A percentile compares a stretch with the other conserved stretches of the same genome.
These are phyloP conservation scores for Cadophora luteo-olivacea DNA, from an alignment of 2,329 filamentous ascomycete species.

Conservation along the genomic window DNA sequence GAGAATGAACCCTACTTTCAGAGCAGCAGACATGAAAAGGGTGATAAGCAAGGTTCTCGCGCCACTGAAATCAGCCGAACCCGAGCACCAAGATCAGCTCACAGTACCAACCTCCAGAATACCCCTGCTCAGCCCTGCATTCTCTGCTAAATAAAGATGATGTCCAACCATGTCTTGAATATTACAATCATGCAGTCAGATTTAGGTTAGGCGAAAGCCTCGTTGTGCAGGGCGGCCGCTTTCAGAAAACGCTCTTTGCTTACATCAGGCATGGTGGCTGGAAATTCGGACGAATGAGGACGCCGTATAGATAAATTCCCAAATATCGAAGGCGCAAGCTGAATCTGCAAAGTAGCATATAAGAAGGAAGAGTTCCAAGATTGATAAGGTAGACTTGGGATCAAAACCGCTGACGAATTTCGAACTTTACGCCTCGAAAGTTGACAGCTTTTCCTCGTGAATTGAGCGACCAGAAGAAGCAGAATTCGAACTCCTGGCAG, in stretches of 20 bases:
- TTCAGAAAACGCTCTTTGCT: constrained; percentile 11
- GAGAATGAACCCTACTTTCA: neutral
- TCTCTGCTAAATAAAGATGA: neutral
- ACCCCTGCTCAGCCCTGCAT: neutral
- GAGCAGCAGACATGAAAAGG: neutral
- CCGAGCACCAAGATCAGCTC: constrained; percentile 2
- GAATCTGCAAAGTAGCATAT: neutral
- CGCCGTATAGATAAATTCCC: neutral
- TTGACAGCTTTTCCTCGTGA: neutral
- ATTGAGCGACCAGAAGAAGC: neutral
- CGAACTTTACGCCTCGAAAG: neutral
- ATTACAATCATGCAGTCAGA: constrained; percentile 13
- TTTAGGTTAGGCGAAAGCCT: neutral
- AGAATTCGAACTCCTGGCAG: neutral
- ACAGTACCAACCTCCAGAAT: neutral
- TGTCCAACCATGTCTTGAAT: neutral
- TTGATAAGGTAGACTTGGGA: neutral
- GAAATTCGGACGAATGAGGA: neutral
- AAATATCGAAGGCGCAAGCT: no score
- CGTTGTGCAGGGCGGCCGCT: neutral
- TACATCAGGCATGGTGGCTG: neutral
- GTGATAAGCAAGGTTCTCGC: neutral
- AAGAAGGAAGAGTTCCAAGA: neutral
- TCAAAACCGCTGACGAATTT: neutral
- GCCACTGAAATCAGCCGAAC: neutral